Evolutionary conservation across 352 stramenopile genomes (phyloP).

Genomic region (Phytophthora vignae): DNA sequence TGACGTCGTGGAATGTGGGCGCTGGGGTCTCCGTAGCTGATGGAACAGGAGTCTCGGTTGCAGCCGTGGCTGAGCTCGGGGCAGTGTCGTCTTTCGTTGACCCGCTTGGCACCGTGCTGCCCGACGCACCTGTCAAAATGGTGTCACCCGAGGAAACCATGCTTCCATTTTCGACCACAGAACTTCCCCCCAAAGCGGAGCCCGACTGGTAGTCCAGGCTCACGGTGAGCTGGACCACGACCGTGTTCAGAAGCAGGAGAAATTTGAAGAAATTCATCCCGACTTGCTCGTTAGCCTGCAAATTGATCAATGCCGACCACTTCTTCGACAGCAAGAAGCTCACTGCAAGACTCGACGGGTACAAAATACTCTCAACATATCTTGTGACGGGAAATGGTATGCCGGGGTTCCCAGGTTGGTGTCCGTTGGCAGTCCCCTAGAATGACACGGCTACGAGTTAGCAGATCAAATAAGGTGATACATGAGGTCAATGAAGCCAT

Average conservation of each 20-base stretch:
- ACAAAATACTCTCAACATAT: neutral
- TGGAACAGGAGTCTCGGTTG: neutral
- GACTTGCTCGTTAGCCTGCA: neutral
- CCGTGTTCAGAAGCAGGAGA: neutral
- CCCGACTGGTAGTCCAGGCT: neutral
- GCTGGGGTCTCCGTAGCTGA: neutral
- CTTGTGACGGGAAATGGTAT: too few species aligned
- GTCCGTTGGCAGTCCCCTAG: neutral
- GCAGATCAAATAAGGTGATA: too few species aligned
- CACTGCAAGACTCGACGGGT: neutral
- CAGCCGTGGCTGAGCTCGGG: neutral
- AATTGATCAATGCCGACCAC: neutral
- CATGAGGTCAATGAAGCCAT: neutral
- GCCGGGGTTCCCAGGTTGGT: neutral
- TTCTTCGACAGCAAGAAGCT: neutral
- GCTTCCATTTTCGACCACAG: too few species aligned
- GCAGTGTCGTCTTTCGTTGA: neutral
- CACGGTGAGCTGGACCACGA: neutral
- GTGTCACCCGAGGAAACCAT: too few species aligned
- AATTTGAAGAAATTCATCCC: neutral
- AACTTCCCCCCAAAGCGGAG: too few species aligned
- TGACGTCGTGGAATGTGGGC: neutral
- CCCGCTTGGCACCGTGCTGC: too few species aligned
- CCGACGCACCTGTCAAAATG: too few species aligned
- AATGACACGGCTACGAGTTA: neutral